A percentile compares a stretch with the other conserved stretches of the same genome.
These are phyloP conservation scores for Phytophthora europaea DNA, from an alignment of 352 stramenopile species.

Conservation along the genomic window DNA sequence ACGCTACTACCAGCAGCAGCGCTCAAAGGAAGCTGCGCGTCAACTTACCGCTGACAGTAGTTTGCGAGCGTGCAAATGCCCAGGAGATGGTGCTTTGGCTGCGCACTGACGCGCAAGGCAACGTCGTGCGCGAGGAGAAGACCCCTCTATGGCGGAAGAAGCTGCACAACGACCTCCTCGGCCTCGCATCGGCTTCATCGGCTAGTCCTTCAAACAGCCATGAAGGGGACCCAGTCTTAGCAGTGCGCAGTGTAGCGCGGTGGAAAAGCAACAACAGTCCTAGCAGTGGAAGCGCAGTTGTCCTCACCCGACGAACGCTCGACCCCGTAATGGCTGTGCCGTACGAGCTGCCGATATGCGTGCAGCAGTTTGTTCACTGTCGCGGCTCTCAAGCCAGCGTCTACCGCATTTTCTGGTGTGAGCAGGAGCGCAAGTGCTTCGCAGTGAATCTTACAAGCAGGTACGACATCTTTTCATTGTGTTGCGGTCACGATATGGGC, in stretches of 20 bases:
- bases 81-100: slow-evolving; percentile 74
- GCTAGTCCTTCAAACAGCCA: not conserved
- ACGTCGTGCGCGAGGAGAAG: slow-evolving; percentile 64
- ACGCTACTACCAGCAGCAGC: not conserved
- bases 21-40: slow-evolving; percentile 54
- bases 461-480: slow-evolving; percentile 32
- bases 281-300: slow-evolving; percentile 60
- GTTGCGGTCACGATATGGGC: not conserved
- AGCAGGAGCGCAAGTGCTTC: slow-evolving; percentile 65
- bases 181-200: not conserved
- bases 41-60: slow-evolving; percentile 68
- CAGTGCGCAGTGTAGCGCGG: slow-evolving; percentile 65
- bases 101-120: slow-evolving; percentile 52
- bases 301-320: slow-evolving; percentile 65
- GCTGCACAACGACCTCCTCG: slow-evolving; percentile 53
- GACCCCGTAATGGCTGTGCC: slow-evolving; percentile 68
- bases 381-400: slow-evolving; percentile 74
- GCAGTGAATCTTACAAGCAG: slow-evolving; percentile 82
- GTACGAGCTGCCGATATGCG: slow-evolving; percentile 63
- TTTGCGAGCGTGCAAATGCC: slow-evolving; percentile 64
- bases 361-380: slow-evolving; percentile 82
- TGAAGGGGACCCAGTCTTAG: slow-evolving; percentile 53
- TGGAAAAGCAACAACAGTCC: slow-evolving; percentile 55
- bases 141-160: slow-evolving; percentile 68
- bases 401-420: slow-evolving; percentile 75